Percentiles rank a stretch among this genome's conserved stretches.
Evolutionary conservation across 2,329 filamentous ascomycete genomes (phyloP).

Genomic region (Biscogniauxia mediterranea): DNA sequence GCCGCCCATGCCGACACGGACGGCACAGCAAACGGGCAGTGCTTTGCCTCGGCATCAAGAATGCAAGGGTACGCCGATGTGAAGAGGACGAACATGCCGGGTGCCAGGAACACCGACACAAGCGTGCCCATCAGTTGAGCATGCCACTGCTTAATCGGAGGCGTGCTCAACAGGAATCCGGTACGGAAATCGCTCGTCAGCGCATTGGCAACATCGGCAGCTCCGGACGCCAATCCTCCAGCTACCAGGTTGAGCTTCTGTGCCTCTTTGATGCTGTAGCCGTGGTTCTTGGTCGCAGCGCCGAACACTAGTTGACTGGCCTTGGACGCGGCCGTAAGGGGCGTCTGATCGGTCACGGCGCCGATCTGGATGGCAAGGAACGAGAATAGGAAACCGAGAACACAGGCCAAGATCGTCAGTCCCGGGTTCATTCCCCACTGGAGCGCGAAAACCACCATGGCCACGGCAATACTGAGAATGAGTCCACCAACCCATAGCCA

Average conservation of each 20-base stretch:
- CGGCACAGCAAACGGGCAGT: conserved; percentile 60
- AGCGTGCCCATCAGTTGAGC: conserved; percentile 62
- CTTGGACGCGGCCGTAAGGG: conserved; percentile 65
- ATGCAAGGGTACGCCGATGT: conserved; percentile 68
- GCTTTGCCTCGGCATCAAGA: conserved; percentile 44
- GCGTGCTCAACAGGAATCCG: conserved; percentile 64
- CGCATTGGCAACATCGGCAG: conserved; percentile 52
- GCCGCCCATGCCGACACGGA: conserved; percentile 66
- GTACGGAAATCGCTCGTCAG: conserved; percentile 65
- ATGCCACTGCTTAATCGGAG: conserved; percentile 64
- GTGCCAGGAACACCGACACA: conserved; percentile 64
- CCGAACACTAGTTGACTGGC: conserved; percentile 68
- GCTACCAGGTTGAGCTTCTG: conserved; percentile 66
- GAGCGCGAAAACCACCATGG: conserved; percentile 48
- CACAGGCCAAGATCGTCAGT: conserved; percentile 53
- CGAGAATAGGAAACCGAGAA: conserved; percentile 60
- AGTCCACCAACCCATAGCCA: conserved; percentile 54
- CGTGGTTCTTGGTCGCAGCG: conserved; percentile 57
- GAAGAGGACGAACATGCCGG: conserved; percentile 67
- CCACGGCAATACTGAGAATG: conserved; percentile 47
- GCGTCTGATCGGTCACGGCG: conserved; percentile 60
- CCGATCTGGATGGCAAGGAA: conserved; percentile 61
- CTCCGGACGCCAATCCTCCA: conserved; percentile 55
- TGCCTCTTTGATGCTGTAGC: conserved; percentile 48
- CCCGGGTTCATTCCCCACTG: conserved; percentile 57